These are phyloP conservation scores for Fusarium sterilihyphosum DNA, from an alignment of 2,329 filamentous ascomycete genomes.

Conservation along the genomic window DNA sequence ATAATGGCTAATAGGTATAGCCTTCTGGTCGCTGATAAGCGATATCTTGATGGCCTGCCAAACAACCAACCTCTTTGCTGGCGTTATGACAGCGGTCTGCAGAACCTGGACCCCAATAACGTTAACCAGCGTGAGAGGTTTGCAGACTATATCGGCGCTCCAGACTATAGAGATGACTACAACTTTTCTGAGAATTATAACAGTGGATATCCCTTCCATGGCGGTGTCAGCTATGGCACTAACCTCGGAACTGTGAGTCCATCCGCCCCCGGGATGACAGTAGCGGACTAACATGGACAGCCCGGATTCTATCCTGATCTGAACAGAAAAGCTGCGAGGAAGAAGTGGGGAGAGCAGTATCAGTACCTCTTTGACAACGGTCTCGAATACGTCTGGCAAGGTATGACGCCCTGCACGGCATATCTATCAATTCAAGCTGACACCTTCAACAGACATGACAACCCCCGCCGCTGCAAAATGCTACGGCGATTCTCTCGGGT, in stretches of 20 bases:
- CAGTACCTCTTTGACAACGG: neutral
- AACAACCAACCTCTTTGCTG: neutral
- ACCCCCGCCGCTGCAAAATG: neutral
- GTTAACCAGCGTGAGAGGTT: neutral
- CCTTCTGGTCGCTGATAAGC: neutral
- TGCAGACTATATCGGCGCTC: neutral
- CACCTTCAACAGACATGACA: neutral
- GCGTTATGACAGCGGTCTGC: neutral
- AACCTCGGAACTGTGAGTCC: neutral
- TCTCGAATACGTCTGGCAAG: slow-evolving; percentile 7
- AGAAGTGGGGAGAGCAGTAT: slow-evolving; percentile 2
- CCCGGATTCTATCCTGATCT: neutral
- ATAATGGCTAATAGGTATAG: accelerated
- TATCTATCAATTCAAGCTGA: neutral
- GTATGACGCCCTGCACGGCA: accelerated
- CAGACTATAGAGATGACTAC: neutral
- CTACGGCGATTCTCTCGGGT: neutral
- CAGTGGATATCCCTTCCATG: neutral
- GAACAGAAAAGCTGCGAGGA: neutral
- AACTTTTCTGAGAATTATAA: neutral
- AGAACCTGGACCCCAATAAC: neutral
- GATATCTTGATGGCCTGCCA: neutral
- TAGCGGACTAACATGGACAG: accelerated
- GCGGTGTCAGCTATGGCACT: neutral
- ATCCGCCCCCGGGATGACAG: accelerated